Conservation (phyloP, 805 yeast species). For the Komagataella mondaviorum region DNA sequence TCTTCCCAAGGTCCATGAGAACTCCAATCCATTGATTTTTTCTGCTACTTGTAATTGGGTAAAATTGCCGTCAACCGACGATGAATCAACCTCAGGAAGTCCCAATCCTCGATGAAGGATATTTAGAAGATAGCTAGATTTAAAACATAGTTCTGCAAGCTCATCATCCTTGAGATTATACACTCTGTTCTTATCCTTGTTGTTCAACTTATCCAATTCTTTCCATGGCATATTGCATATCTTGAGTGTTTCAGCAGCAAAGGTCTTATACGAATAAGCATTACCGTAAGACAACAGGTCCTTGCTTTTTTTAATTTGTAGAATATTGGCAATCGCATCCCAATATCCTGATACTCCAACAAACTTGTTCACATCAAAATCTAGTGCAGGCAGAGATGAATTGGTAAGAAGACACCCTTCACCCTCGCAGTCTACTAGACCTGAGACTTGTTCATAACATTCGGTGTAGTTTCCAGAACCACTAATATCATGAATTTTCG, state of each 20-base stretch:
- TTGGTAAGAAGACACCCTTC: conserved; percentile 92
- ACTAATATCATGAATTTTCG: conserved; percentile 30
- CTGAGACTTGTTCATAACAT: conserved; percentile 63
- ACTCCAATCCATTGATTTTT: conserved; percentile 70
- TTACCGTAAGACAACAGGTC: conserved; percentile 35
- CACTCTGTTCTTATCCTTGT: conserved; percentile 39
- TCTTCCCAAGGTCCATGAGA: conserved; percentile 96
- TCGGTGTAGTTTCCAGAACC: conserved; percentile 74
- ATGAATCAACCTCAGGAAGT: conserved; percentile 39
- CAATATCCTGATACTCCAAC: conserved; percentile 95
- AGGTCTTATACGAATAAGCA: conserved; percentile 62
- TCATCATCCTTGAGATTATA: conserved; percentile 40
- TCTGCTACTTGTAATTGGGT: conserved; percentile 76
- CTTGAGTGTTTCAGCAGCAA: conserved; percentile 48
- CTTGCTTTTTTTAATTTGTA: conserved; percentile 29
- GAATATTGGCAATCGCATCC: conserved; percentile 91
- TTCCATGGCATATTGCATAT: conserved; percentile 76
- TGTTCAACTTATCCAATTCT: conserved; percentile 26
- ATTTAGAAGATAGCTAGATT: conserved; percentile 87
- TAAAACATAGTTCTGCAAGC: conserved; percentile 74
- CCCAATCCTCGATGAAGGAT: conserved; percentile 87
- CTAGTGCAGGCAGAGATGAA: conserved; percentile 82
- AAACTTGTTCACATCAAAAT: conserved; percentile 67
- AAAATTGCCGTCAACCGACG: conserved; percentile 14
- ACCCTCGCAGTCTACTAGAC: conserved; percentile 75